Evolutionary conservation across 2,329 filamentous ascomycete species (phyloP).

Genomic region (Nigrospora oryzae): DNA sequence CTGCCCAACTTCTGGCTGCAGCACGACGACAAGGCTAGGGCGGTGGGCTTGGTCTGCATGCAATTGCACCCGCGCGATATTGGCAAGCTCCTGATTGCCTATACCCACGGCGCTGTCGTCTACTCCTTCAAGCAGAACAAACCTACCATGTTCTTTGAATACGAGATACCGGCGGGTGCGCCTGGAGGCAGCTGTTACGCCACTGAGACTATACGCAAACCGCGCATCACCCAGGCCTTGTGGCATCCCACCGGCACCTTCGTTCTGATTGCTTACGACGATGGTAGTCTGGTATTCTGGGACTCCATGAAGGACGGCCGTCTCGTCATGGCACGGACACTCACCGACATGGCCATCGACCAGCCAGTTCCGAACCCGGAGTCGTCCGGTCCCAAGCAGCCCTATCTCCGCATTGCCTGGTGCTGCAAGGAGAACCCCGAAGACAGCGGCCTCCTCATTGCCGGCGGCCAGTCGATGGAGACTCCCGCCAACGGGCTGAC

Average conservation of each 20-base stretch:
- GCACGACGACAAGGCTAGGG: constrained; percentile 57
- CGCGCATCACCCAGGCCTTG: constrained; percentile 70
- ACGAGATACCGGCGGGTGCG: constrained; percentile 71
- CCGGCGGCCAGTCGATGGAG: constrained; percentile 66
- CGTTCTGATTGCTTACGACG: constrained; percentile 77
- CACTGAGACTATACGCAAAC: constrained; percentile 55
- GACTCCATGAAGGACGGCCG: constrained; percentile 71
- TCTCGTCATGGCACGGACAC: constrained; percentile 72
- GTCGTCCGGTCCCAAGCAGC: constrained; percentile 56
- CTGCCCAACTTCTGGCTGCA: constrained; percentile 84
- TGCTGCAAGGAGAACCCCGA: constrained; percentile 92
- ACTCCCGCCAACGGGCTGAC: constrained; percentile 68
- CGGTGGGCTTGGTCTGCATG: constrained; percentile 60
- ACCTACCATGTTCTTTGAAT: constrained; percentile 71
- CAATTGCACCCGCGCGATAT: constrained; percentile 87
- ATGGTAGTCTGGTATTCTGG: constrained; percentile 90
- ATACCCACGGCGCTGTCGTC: constrained; percentile 75
- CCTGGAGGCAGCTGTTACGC: constrained; percentile 68
- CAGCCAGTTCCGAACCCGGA: constrained; percentile 46
- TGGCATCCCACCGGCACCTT: constrained; percentile 97
- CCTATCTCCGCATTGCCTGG: constrained; percentile 76
- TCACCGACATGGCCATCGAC: constrained; percentile 67
- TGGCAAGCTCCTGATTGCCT: constrained; percentile 85
- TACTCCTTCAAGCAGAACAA: constrained; percentile 94
- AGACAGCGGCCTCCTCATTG: constrained; percentile 80